A percentile compares a stretch with the other conserved stretches of the same genome.
Evolutionary conservation across 441 rosid genomes (phyloP).

Genomic region (Erysimum cheiri): DNA sequence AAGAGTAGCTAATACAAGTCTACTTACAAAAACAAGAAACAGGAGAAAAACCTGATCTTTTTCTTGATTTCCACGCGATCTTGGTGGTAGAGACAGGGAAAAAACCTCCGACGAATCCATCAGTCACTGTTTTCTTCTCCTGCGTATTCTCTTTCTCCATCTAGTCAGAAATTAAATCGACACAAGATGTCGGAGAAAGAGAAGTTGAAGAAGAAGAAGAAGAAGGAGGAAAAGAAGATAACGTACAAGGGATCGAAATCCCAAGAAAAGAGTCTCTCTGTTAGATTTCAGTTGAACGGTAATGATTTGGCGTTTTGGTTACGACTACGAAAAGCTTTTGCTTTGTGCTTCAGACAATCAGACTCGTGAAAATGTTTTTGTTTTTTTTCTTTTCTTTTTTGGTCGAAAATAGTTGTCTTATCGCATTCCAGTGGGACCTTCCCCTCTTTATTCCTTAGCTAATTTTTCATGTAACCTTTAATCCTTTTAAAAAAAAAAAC

Average conservation of each 20-base stretch:
- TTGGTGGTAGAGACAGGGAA: constrained; percentile 67
- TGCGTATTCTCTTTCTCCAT: constrained; percentile 40
- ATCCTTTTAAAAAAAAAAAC: neutral
- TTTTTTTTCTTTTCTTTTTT: neutral
- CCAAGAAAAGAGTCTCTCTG: neutral
- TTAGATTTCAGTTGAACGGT: constrained; percentile 44
- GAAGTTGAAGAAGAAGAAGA: constrained; percentile 10
- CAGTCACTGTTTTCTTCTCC: constrained; percentile 45
- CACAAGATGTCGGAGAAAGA: constrained; percentile 18
- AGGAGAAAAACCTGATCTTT: constrained; percentile 63
- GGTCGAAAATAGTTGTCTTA: constrained; percentile 40
- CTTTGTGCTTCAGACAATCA: constrained; percentile 34
- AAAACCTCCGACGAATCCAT: constrained; percentile 65
- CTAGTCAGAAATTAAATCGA: constrained; percentile 9
- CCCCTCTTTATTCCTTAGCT: constrained; percentile 18
- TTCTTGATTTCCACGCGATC: constrained; percentile 81
- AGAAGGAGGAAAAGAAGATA: constrained; percentile 29
- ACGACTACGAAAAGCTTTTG: constrained; percentile 36
- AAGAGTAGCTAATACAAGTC: neutral
- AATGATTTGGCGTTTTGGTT: constrained; percentile 44
- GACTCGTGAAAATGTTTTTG: constrained; percentile 14
- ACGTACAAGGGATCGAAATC: constrained; percentile 33
- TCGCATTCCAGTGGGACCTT: constrained; percentile 43
- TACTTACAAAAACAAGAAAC: neutral
- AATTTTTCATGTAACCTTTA: constrained; percentile 38